Evolutionary conservation across 2,329 filamentous ascomycete genomes (phyloP), one percentile per base, ranked within the genome.

Genomic region (Mollisiaceae sp.): DNA sequence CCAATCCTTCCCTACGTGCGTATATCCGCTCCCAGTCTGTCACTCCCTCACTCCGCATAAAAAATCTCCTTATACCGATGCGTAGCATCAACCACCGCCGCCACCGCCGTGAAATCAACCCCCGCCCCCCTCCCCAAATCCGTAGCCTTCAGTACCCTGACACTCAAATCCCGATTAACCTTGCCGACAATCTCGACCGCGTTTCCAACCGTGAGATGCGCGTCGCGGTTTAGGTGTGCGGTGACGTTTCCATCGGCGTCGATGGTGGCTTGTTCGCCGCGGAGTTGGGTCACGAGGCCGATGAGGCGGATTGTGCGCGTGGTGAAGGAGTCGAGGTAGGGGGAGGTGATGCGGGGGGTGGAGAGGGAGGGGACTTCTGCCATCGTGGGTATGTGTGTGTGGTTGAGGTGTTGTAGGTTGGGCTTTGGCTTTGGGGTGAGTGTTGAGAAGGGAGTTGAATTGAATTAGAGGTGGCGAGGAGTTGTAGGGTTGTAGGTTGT

Each of bases 51-150:
- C 5, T 68, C 67, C 32, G 38, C 32, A 59, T 91, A 93, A 76
- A 97, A 97, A 60, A 98, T 90, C 67, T 88, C 82, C 75, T 90
- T 91, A 76, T 93, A 87, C 59, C 89, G 86, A 79, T 97, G 94
- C 39, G 93, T 95, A 41, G 88, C 89, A 65, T 97, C 91, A 18
- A 97, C 94, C 2, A 97, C 91, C 0, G 90, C 87, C 64, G 92
- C 88, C 66, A 89, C 90, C 39, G 92, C 85, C 61, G 83, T 84
- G 78, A 91, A 92, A 79, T 97, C 93, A 94, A 70, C 69, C n/a
- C n/a, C n/a, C n/a, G n/a, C n/a, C n/a, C n/a, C 85, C 14, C 81
- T 79, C 6, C 92, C 92, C 59, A 94, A 83, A 77, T 94, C 91
- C 60, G 86, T 84, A 18, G 88, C 86, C 67, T 82, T 88, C 69